Conservation (phyloP, 345 rosid genomes). For the Salix exigua region DNA sequence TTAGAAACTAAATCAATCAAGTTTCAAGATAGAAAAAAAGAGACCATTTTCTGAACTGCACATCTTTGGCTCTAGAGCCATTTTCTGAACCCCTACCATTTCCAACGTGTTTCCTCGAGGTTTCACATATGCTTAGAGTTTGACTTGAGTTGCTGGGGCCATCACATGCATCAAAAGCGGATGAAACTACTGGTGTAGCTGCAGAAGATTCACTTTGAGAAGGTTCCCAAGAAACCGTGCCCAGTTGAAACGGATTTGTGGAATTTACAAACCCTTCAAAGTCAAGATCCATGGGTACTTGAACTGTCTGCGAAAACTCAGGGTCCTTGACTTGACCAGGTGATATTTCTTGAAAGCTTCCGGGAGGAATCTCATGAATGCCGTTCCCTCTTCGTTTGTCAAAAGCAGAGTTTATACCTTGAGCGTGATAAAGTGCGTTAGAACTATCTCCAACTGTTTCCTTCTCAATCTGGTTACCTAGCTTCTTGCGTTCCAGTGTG, state of each 20-base stretch:
- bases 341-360: slow-evolving; percentile 25
- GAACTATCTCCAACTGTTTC: slow-evolving; percentile 37
- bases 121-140: slow-evolving; percentile 41
- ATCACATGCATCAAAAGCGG: slow-evolving; percentile 55
- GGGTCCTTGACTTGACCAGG: slow-evolving; percentile 25
- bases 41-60: not conserved
- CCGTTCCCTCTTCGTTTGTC: slow-evolving; percentile 27
- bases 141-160: slow-evolving; percentile 61
- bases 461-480: slow-evolving; percentile 38
- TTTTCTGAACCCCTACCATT: slow-evolving; percentile 36
- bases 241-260: slow-evolving; percentile 32
- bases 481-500: slow-evolving; percentile 54
- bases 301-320: slow-evolving; percentile 25
- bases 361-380: slow-evolving; percentile 31
- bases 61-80: slow-evolving; percentile 48
- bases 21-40: not conserved
- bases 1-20: not conserved
- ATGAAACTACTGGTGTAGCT: slow-evolving; percentile 60
- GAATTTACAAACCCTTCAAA: slow-evolving; percentile 45
- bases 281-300: slow-evolving; percentile 37
- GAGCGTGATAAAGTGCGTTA: slow-evolving; percentile 30
- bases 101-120: slow-evolving; percentile 47
- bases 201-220: slow-evolving; percentile 72
- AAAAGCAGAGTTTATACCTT: slow-evolving; percentile 23
- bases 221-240: slow-evolving; percentile 49